phyloP scores from a whole-genome alignment of 139 green algal species.

The Chlorella vulgaris region DNA sequence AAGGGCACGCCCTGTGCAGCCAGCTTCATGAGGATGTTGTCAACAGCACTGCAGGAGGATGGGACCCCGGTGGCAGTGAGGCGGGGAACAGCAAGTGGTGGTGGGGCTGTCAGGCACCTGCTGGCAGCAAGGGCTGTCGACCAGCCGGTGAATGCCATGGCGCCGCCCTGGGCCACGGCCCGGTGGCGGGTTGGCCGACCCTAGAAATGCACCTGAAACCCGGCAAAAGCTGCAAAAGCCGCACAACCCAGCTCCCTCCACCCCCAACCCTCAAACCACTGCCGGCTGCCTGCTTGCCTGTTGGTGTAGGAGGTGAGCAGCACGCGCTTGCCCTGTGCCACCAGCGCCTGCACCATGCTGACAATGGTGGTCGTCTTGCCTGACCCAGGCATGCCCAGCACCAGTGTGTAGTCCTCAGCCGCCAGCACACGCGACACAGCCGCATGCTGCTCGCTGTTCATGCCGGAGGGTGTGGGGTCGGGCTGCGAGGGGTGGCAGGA shows the following conservation, averaged over 20 bases:
- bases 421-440: conserved; percentile 66
- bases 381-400: conserved; percentile 89
- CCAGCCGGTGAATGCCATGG: too few relatives aligned
- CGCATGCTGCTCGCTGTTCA: conserved; percentile 77
- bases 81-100: background rate
- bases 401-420: conserved; percentile 78
- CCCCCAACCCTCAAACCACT: too few relatives aligned
- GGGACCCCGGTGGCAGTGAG: background rate
- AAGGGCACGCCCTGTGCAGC: conserved; percentile 51
- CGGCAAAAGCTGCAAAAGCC: too few relatives aligned
- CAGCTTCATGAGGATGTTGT: conserved; percentile 95
- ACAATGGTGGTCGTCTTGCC: conserved; percentile 84
- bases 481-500: background rate
- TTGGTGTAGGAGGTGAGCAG: conserved; percentile 97
- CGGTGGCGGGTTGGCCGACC: background rate
- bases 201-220: too few relatives aligned
- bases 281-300: too few relatives aligned
- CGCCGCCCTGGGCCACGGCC: too few relatives aligned
- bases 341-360: conserved; percentile 57
- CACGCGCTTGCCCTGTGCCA: conserved; percentile 60
- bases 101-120: background rate
- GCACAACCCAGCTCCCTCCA: too few relatives aligned
- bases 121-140: too few relatives aligned
- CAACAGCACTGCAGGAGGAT: conserved; percentile 72
- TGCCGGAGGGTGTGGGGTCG: background rate